Conservation (phyloP, 2,329 filamentous ascomycete species). For the Zasmidium angulare region DNA sequence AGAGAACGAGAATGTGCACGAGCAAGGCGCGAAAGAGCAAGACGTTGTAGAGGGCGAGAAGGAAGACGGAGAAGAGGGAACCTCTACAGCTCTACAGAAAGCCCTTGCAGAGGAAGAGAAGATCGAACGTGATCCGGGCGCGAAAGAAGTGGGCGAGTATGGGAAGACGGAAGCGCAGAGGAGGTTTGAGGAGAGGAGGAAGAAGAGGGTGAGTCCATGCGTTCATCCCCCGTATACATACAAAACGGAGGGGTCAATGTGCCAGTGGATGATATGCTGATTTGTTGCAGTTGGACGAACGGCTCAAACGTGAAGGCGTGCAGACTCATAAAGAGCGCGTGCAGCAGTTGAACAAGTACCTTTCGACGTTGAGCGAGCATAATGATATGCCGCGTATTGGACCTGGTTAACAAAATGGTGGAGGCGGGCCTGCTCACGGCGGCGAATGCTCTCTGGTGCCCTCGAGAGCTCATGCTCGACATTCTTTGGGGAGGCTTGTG, state of each 20-base stretch:
- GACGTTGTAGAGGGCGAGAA: constrained; percentile 25
- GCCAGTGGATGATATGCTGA: constrained; percentile 3
- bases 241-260: background rate
- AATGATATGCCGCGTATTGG: constrained; percentile 81
- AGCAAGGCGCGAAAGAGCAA: constrained; percentile 28
- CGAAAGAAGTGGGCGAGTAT: constrained; percentile 24
- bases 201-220: constrained; percentile 67
- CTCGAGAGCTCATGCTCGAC: too few species aligned
- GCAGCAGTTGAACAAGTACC: constrained; percentile 86
- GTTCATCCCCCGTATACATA: background rate
- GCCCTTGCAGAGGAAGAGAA: constrained; percentile 34
- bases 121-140: constrained; percentile 21
- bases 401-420: constrained; percentile 49
- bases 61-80: constrained; percentile 34
- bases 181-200: constrained; percentile 74
- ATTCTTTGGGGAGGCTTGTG: too few species aligned
- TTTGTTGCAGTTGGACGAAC: constrained; percentile 70
- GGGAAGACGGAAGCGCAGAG: constrained; percentile 83
- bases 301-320: constrained; percentile 77
- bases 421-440: background rate
- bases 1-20: constrained; percentile 12
- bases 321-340: constrained; percentile 98
- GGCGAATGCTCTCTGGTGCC: too few species aligned
- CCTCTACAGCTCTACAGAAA: constrained; percentile 28
- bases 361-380: constrained; percentile 90